These are phyloP conservation scores for Naganishia friedmannii DNA, from an alignment of 768 basidiomycete species.

Conservation along the genomic window DNA sequence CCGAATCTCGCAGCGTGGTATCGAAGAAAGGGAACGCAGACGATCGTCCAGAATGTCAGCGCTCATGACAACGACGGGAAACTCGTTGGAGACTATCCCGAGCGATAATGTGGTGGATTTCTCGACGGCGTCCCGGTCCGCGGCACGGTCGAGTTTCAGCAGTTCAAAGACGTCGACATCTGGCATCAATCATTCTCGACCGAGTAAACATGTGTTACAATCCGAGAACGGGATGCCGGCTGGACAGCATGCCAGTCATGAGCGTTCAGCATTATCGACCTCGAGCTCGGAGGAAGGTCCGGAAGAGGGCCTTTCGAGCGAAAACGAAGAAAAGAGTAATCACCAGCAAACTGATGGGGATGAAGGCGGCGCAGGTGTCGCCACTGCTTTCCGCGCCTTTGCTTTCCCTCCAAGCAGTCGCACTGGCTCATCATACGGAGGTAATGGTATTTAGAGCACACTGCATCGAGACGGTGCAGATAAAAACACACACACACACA, in stretches of 20 bases:
- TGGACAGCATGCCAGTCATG: neutral
- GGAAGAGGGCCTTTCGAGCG: neutral
- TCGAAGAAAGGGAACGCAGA: slow-evolving; percentile 13
- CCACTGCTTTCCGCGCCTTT: slow-evolving; percentile 10
- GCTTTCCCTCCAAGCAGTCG: slow-evolving; percentile 10
- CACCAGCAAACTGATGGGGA: neutral
- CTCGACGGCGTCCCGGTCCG: neutral
- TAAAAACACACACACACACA: no score
- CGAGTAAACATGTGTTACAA: neutral
- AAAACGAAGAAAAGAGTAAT: neutral
- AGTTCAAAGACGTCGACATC: neutral
- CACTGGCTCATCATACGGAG: neutral
- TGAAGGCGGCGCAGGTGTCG: neutral
- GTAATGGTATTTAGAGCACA: neutral
- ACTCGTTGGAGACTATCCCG: slow-evolving; percentile 10
- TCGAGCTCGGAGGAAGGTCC: slow-evolving; percentile 12
- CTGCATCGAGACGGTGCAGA: neutral
- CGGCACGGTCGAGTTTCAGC: neutral
- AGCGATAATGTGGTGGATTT: slow-evolving; percentile 19
- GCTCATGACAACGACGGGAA: neutral
- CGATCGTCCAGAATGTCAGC: slow-evolving; percentile 15
- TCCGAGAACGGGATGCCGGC: neutral
- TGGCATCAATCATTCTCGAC: neutral
- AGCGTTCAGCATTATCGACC: slow-evolving; percentile 1
- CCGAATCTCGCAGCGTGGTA: slow-evolving; percentile 10